Evolutionary conservation across 169 alveolate species (phyloP), one percentile per base, ranked within the genome.

Genomic region (Eimeria praecox): DNA sequence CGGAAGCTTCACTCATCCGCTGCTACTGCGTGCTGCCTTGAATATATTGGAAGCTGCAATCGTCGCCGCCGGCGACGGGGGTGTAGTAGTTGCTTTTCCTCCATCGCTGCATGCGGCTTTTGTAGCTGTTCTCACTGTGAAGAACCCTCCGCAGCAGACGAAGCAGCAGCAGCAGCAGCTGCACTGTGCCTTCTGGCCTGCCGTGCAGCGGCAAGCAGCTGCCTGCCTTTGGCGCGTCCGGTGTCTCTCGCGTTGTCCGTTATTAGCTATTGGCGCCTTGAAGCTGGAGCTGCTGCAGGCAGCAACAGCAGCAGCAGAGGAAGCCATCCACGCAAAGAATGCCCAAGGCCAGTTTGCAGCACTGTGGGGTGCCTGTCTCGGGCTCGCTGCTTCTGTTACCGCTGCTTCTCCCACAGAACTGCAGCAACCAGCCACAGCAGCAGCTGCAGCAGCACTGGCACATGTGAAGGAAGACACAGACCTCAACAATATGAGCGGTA

Each of bases 151-250:
- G 73, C 75, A 24, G 62, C 92, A 86, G 62, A n/a, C n/a, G n/a
- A 59, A 0, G 78, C 92, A 56, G 62, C 75, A 49, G 91, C 91
- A 83, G 14, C 77, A 49, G 49, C 90, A 49, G 66, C 80, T 30
- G 49, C 59, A 59, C 56, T 86, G 92, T 30, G 77, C 46, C 44
- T 24, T 86, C 44, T 86, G 92, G 92, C 80, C 77, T 35, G 92
- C 80, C 35, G 92, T 54, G 80, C 92, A 86, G 56, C 77, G 92
- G 38, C 92, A 86, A 56, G 92, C 92, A 44, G 92, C 92, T 35
- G 92, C 92, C 16, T 86, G 92, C 92, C 18, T 86, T 27, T 86
- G 92, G 92, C 92, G 92, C 46, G 18, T 59, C 59, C 40, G 92
- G 12, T 86, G 44, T 33, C 27, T 56, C 18, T 44, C 78, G n/a